These are phyloP conservation scores for Globisporangium carolinianum DNA, from an alignment of 352 stramenopile genomes.

Conservation along the genomic window DNA sequence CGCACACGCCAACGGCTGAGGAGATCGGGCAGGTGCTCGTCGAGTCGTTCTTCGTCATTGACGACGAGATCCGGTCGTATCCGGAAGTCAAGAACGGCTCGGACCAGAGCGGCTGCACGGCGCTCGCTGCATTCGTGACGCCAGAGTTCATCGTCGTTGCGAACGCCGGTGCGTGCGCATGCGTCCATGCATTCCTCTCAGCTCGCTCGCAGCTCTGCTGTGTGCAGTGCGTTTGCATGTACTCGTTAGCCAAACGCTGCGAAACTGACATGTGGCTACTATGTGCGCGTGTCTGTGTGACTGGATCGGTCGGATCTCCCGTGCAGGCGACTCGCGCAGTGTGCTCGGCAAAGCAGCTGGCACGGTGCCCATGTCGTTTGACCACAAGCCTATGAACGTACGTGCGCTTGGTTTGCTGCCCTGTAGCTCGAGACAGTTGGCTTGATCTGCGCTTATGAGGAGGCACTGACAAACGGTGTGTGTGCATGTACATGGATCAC, in stretches of 20 bases:
- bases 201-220: too few relatives aligned
- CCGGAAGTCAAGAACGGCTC: slow-evolving; percentile 40
- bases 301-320: neutral
- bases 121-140: slow-evolving; percentile 66
- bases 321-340: slow-evolving; percentile 64
- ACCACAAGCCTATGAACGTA: slow-evolving; percentile 91
- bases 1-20: slow-evolving; percentile 27
- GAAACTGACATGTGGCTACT: neutral
- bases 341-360: slow-evolving; percentile 46
- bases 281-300: too few relatives aligned
- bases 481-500: neutral
- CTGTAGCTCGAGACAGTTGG: neutral
- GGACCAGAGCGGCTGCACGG: slow-evolving; percentile 74
- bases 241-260: neutral
- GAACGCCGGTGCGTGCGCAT: slow-evolving; percentile 40
- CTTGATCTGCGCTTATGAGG: slow-evolving; percentile 9
- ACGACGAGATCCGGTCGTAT: slow-evolving; percentile 47
- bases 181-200: neutral
- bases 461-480: neutral
- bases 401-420: neutral
- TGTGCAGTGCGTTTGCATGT: neutral
- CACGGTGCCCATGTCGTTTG: slow-evolving; percentile 76
- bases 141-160: slow-evolving; percentile 68
- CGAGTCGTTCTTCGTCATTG: slow-evolving; percentile 60
- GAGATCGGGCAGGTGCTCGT: slow-evolving; percentile 52